Evolutionary conservation across 228 moss, liverwort and hornwort genomes (phyloP).

Genomic region (Sphagnum fallax): DNA sequence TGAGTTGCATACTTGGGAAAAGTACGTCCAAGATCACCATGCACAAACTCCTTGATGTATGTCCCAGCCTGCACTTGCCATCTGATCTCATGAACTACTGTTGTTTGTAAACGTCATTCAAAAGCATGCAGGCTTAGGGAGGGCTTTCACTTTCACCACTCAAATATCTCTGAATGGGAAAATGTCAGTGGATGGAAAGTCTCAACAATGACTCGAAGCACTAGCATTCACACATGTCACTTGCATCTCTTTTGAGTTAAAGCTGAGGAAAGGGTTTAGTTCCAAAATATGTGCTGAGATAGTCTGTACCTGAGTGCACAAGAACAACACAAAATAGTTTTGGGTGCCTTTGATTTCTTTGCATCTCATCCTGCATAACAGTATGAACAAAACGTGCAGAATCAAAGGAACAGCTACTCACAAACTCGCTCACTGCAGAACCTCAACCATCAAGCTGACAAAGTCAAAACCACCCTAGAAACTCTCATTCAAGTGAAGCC

Average conservation of each 20-base stretch:
- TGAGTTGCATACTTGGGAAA: slow-evolving; percentile 56
- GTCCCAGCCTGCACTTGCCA: slow-evolving; percentile 70
- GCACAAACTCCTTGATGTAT: slow-evolving; percentile 97
- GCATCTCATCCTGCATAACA: slow-evolving; percentile 85
- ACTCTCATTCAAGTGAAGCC: not conserved
- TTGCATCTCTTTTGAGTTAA: no score
- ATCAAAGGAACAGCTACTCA: no score
- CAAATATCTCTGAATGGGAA: not conserved
- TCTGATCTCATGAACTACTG: not conserved
- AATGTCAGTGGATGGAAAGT: no score
- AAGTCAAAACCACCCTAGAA: not conserved
- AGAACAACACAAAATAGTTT: slow-evolving; percentile 82
- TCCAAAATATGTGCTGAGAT: not conserved
- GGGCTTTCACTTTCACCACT: not conserved
- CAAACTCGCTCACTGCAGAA: no score
- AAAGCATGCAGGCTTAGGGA: not conserved
- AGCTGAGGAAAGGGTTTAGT: no score
- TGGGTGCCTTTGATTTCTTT: slow-evolving; percentile 69
- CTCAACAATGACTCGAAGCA: no score
- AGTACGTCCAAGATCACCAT: slow-evolving; percentile 95
- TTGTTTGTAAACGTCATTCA: not conserved
- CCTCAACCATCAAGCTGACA: no score
- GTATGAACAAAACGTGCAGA: not conserved
- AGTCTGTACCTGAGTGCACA: slow-evolving; percentile 78
- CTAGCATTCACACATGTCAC: no score